A percentile compares a stretch with the other conserved stretches of the same genome.
phyloP scores from a whole-genome alignment of 768 basidiomycete species.

The Xerocomellus dryophilus region DNA sequence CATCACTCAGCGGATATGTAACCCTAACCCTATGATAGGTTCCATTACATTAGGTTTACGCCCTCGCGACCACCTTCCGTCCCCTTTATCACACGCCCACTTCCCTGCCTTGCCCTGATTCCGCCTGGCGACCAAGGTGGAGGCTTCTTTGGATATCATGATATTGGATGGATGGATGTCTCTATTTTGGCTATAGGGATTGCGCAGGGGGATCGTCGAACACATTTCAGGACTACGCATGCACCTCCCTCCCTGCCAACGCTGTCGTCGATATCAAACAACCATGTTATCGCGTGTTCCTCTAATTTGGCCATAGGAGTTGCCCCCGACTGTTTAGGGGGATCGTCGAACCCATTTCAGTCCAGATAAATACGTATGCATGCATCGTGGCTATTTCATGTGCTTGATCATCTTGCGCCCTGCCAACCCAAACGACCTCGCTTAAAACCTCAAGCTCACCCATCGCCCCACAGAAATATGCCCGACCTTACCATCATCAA shows the following conservation, averaged over 20 bases:
- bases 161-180: too few relatives aligned
- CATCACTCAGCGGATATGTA: slow-evolving; percentile 10
- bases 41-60: background rate
- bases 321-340: background rate
- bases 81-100: too few relatives aligned
- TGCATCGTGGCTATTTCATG: too few relatives aligned
- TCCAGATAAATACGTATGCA: background rate
- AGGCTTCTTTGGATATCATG: too few relatives aligned
- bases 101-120: too few relatives aligned
- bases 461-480: slow-evolving; percentile 4
- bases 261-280: too few relatives aligned
- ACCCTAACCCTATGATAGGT: slow-evolving; percentile 19
- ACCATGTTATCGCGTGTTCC: background rate
- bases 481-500: slow-evolving; percentile 21
- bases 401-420: background rate
- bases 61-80: too few relatives aligned
- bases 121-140: too few relatives aligned
- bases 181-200: background rate
- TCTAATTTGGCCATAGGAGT: background rate
- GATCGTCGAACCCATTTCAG: background rate
- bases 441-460: background rate
- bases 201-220: slow-evolving; percentile 2
- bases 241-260: background rate
- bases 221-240: background rate
- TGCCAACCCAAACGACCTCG: background rate